Evolutionary conservation across 176 grass and related monocot genomes (phyloP), one percentile per base, ranked within the genome.

Genomic region (Avena eriantha): DNA sequence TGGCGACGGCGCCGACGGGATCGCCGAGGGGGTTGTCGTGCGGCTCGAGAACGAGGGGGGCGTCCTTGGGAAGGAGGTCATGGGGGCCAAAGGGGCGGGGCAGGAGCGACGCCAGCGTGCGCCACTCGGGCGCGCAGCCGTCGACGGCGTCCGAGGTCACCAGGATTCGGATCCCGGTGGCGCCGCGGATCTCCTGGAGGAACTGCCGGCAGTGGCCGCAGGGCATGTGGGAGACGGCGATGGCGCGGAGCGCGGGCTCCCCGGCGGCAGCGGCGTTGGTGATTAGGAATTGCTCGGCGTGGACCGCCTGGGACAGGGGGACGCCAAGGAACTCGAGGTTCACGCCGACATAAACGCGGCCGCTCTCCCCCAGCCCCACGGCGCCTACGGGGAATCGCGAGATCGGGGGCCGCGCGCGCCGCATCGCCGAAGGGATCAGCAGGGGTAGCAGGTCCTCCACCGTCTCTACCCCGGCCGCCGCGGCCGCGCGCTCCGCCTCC

Each of bases 141-240:
- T 82, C 67, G 0, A 56, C 90, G 33, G 86, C 90, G 75, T 98
- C 96, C 69, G 88, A 58, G 75, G 96, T 98, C 10, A 98, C 93
- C n/a, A 98, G 66, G 81, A 98, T 89, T 1, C 87, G 83, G 75
- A 95, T 98, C 81, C 90, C 86, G 64, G 73, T 63, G 14, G 96
- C 93, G 68, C 87, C 93, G 22, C 96, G 93, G 79, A 98, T 90
- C 69, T 98, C 96, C 88, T 98, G 96, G 17, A 98, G 86, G 86
- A 98, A 98, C 91, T 98, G 96, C 71, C 96, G 86, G 90, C 96
- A 98, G 90, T 98, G 96, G 82, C 93, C 96, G 75, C 93, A 98
- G 24, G 96, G 96, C 87, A 95, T 90, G 81, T 93, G 88, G 18
- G 96, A 98, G 54, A 98, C 96, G 55, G 96, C 96, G 82, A 98